Conservation (phyloP, 352 stramenopile genomes). For the Thalassiosira sp. region DNA sequence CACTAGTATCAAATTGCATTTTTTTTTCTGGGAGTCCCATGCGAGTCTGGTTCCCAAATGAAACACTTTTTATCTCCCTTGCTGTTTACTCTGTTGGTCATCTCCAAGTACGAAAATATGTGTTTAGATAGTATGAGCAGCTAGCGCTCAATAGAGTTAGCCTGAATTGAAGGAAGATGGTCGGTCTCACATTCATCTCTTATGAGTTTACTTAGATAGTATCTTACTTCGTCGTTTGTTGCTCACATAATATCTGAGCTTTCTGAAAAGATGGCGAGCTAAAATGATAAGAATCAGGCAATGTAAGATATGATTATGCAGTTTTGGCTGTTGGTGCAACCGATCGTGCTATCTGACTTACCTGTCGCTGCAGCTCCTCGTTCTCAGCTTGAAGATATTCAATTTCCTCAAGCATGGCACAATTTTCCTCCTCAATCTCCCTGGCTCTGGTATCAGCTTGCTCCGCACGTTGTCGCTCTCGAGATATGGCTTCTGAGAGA, state of each 20-base stretch:
- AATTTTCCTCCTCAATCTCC: conserved; percentile 63
- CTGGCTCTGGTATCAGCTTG: conserved; percentile 39
- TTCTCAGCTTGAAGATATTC: conserved; percentile 58
- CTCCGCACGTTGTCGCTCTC: conserved; percentile 45
- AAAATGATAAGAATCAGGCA: conserved; percentile 12
- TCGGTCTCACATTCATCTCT: too few relatives aligned
- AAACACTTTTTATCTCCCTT: too few relatives aligned
- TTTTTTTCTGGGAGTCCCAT: too few relatives aligned
- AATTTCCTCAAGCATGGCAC: conserved; percentile 56
- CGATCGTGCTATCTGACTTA: conserved; percentile 15
- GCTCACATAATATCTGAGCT: conserved; percentile 34
- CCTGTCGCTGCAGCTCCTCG: conserved; percentile 49
- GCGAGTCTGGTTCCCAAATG: too few relatives aligned
- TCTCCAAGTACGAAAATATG: too few relatives aligned
- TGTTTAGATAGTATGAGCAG: too few relatives aligned
- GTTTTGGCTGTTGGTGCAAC: not conserved
- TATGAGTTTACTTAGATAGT: too few relatives aligned
- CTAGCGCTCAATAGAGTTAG: too few relatives aligned
- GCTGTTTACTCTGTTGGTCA: too few relatives aligned
- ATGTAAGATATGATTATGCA: not conserved
- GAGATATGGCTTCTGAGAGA: conserved; percentile 50
- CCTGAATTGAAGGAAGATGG: too few relatives aligned
- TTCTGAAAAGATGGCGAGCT: conserved; percentile 39
- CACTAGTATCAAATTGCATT: too few relatives aligned
- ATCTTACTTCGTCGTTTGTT: not conserved